Evolutionary conservation across 2,329 filamentous ascomycete species (phyloP).

Genomic region (Cercospora beticola): DNA sequence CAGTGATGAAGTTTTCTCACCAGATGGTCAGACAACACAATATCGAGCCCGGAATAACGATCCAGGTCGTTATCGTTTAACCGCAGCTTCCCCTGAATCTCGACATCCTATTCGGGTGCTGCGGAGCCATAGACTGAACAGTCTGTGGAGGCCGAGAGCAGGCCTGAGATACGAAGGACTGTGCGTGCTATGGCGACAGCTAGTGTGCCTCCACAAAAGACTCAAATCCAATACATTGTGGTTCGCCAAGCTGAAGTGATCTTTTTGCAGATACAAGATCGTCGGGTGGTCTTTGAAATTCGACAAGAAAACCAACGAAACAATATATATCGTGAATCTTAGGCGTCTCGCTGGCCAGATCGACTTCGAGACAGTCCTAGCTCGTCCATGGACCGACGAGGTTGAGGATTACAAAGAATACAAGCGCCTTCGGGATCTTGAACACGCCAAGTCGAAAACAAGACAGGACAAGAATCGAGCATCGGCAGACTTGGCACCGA

Average conservation of each 20-base stretch:
- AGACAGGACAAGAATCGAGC: not conserved
- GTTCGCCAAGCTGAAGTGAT: not conserved
- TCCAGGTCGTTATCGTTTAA: constrained; percentile 47
- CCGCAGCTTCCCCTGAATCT: constrained; percentile 42
- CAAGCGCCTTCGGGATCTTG: constrained; percentile 41
- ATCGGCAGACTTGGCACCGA: not conserved
- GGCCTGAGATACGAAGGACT: constrained; percentile 52
- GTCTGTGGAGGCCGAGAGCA: constrained; percentile 48
- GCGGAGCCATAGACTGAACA: constrained; percentile 46
- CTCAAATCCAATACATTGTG: not conserved
- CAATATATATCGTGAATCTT: constrained; percentile 44
- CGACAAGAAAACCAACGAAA: constrained; percentile 27
- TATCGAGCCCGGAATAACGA: constrained; percentile 45
- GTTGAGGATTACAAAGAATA: constrained; percentile 51
- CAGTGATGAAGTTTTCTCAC: constrained; percentile 41
- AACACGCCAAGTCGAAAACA: constrained; percentile 13
- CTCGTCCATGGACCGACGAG: constrained; percentile 45
- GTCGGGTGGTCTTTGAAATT: constrained; percentile 44
- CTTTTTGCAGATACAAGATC: constrained; percentile 37
- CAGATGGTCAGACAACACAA: constrained; percentile 40
- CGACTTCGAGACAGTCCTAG: constrained; percentile 40
- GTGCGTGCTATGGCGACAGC: constrained; percentile 36
- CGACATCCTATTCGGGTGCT: constrained; percentile 47
- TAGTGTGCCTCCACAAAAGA: not conserved
- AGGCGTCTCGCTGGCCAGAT: constrained; percentile 35